These are phyloP conservation scores for Xerophyta viscosa DNA, from an alignment of 106 monocot species.

Conservation along the genomic window DNA sequence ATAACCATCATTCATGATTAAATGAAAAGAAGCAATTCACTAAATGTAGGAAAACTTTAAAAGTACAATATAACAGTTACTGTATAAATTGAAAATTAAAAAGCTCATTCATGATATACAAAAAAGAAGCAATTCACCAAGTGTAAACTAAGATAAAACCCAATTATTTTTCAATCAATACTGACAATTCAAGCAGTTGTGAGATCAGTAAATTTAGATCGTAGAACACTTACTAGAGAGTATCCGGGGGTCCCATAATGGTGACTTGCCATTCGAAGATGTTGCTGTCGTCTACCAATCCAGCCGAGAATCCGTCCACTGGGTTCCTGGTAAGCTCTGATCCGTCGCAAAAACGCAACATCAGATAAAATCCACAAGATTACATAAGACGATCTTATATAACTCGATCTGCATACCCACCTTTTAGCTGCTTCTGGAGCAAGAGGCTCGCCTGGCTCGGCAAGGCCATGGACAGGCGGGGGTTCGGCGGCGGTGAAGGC, in stretches of 20 bases:
- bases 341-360: neutral
- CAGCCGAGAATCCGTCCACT: conserved; percentile 24
- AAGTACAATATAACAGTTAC: no score
- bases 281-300: conserved; percentile 20
- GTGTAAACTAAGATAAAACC: no score
- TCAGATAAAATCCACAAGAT: neutral
- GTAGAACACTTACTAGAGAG: conserved; percentile 13
- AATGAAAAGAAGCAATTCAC: no score
- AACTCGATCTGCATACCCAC: neutral
- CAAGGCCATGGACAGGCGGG: conserved; percentile 22
- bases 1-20: no score
- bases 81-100: no score
- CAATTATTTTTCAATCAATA: neutral
- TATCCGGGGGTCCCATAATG: conserved; percentile 23
- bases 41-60: no score
- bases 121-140: no score
- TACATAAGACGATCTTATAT: neutral
- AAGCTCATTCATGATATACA: no score
- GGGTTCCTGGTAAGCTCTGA: conserved; percentile 23
- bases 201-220: no score
- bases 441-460: conserved; percentile 49
- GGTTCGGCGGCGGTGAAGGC: neutral
- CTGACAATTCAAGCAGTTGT: neutral
- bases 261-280: conserved; percentile 25
- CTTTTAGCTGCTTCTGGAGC: conserved; percentile 56